Evolutionary conservation across 2,329 filamentous ascomycete species (phyloP).

Genomic region (Ophiocordyceps robertsii): DNA sequence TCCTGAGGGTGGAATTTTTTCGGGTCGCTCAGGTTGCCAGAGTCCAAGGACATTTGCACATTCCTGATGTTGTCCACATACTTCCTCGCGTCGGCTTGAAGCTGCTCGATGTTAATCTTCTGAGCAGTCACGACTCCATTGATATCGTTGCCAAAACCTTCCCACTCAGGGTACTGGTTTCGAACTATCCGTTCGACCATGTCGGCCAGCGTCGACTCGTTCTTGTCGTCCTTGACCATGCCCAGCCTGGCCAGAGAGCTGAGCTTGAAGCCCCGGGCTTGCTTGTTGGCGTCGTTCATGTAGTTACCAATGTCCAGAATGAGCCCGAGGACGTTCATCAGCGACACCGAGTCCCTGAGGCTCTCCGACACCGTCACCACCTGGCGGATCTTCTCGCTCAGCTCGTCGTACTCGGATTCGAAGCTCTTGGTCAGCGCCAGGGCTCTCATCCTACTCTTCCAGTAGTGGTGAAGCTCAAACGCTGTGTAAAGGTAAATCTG

Average conservation of each 20-base stretch:
- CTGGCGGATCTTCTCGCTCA: slow-evolving; percentile 71
- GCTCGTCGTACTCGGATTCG: slow-evolving; percentile 83
- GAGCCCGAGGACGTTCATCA: slow-evolving; percentile 92
- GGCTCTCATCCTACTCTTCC: slow-evolving; percentile 94
- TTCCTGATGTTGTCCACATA: slow-evolving; percentile 95
- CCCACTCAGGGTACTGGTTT: slow-evolving; percentile 93
- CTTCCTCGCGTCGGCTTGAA: slow-evolving; percentile 73
- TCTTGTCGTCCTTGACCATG: slow-evolving; percentile 99
- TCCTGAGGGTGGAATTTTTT: slow-evolving; percentile 98
- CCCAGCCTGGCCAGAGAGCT: slow-evolving; percentile 82
- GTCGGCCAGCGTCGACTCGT: slow-evolving; percentile 90
- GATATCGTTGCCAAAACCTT: slow-evolving; percentile 78
- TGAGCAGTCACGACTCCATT: slow-evolving; percentile 61
- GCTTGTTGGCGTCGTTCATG: slow-evolving; percentile 99
- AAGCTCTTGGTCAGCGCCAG: slow-evolving; percentile 71
- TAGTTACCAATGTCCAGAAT: slow-evolving; percentile 98
- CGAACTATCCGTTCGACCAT: slow-evolving; percentile 93
- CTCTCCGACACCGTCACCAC: slow-evolving; percentile 83
- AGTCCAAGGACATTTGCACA: slow-evolving; percentile 81
- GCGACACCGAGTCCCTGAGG: slow-evolving; percentile 74
- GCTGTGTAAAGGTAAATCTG: slow-evolving; percentile 90
- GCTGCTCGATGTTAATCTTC: slow-evolving; percentile 90
- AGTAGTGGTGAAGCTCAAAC: slow-evolving; percentile 93
- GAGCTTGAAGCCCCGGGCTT: slow-evolving; percentile 94
- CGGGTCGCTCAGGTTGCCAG: slow-evolving; percentile 85